Evolutionary conservation across 2,329 filamentous ascomycete genomes (phyloP).

Genomic region (Chrysoporthe deuterocubensis): DNA sequence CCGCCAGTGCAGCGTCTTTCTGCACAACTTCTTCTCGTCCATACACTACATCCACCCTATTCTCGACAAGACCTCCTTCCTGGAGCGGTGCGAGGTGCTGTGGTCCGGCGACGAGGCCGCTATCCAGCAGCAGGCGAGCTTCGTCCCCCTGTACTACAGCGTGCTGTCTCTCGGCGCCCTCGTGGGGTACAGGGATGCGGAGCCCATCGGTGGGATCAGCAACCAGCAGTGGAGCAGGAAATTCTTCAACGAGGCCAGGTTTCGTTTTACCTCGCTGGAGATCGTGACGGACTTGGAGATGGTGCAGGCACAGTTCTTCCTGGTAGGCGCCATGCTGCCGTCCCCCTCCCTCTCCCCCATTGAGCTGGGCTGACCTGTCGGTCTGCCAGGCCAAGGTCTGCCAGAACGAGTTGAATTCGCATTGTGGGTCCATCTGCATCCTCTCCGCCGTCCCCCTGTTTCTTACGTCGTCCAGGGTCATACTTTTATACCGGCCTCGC

Average conservation of each 20-base stretch:
- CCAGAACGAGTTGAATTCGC: slow-evolving; percentile 53
- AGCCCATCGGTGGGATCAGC: slow-evolving; percentile 45
- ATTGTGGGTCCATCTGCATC: slow-evolving; percentile 39
- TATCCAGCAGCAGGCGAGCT: slow-evolving; percentile 40
- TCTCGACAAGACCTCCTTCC: slow-evolving; percentile 45
- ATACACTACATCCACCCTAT: slow-evolving; percentile 46
- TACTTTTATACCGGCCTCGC: slow-evolving; percentile 55
- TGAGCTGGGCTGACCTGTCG: neutral
- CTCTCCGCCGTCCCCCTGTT: too few species aligned
- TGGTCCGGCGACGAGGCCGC: slow-evolving; percentile 40
- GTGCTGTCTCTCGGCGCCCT: slow-evolving; percentile 51
- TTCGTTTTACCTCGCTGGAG: slow-evolving; percentile 43
- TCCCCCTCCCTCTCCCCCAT: neutral
- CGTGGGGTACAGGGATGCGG: slow-evolving; percentile 48
- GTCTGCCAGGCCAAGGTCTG: slow-evolving; percentile 48
- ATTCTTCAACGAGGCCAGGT: slow-evolving; percentile 48
- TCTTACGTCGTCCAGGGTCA: slow-evolving; percentile 35
- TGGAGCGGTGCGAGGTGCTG: slow-evolving; percentile 46
- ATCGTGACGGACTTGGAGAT: slow-evolving; percentile 52
- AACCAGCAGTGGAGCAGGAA: slow-evolving; percentile 52
- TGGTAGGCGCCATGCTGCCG: slow-evolving; percentile 37
- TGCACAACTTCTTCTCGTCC: slow-evolving; percentile 52
- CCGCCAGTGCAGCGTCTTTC: slow-evolving; percentile 48
- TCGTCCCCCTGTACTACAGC: slow-evolving; percentile 51
- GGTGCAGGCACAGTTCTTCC: slow-evolving; percentile 51